Evolutionary conservation across 1,139 yeast species (phyloP).

Genomic region (Sugiyamaella grinbergsii): DNA sequence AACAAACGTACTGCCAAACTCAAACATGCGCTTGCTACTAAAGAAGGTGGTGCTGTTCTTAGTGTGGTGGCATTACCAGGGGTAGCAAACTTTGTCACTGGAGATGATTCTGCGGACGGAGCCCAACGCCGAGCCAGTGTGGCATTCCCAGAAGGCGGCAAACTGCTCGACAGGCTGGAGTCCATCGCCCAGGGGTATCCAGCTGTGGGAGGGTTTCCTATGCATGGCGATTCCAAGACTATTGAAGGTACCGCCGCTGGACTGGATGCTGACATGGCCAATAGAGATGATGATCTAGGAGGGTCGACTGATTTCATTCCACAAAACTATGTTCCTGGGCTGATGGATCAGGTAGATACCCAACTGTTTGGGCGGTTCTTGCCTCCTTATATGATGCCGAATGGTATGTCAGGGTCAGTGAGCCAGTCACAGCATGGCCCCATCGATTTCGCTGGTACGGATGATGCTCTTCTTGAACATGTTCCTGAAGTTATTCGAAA

Average conservation of each 20-base stretch:
- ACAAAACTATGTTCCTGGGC: conserved; percentile 64
- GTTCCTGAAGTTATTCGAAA: conserved; percentile 9
- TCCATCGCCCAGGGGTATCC: conserved; percentile 17
- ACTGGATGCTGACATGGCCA: not conserved
- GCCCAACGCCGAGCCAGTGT: conserved; percentile 18
- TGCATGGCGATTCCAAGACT: not conserved
- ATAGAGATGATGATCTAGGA: not conserved
- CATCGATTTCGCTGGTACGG: not conserved
- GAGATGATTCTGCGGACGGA: conserved; percentile 17
- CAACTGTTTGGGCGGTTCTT: conserved; percentile 80
- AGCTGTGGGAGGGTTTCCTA: conserved; percentile 16
- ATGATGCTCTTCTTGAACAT: not conserved
- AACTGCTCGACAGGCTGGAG: conserved; percentile 17
- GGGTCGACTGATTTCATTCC: conserved; percentile 13
- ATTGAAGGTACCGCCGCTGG: not conserved
- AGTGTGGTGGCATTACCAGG: conserved; percentile 15
- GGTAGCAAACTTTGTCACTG: conserved; percentile 20
- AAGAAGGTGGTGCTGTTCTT: conserved; percentile 3
- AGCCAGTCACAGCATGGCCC: conserved; percentile 2
- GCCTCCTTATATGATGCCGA: conserved; percentile 74
- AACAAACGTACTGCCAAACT: conserved; percentile 45
- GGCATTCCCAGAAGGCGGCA: conserved; percentile 15
- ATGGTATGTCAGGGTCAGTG: not conserved
- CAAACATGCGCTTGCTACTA: conserved; percentile 2
- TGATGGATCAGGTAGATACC: conserved; percentile 79